Percentiles rank a stretch among this genome's conserved stretches.
phyloP scores from a whole-genome alignment of 1,284 basidiomycete species.

The Porodaedalea pini region DNA sequence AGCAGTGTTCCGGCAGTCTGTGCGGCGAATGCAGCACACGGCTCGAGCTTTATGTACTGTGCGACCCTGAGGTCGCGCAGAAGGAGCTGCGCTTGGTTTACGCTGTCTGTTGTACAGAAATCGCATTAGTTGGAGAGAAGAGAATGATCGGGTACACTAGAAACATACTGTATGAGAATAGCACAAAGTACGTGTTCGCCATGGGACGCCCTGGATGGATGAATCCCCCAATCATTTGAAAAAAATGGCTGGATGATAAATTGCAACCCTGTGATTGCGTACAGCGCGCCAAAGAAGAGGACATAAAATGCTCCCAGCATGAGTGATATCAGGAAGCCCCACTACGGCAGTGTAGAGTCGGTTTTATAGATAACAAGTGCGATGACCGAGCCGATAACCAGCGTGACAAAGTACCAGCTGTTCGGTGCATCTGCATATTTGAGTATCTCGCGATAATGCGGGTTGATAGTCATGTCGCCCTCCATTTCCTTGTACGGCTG shows the following conservation, averaged over 20 bases:
- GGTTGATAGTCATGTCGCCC: constrained; percentile 38
- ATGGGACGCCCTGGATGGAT: constrained; percentile 28
- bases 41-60: constrained; percentile 30
- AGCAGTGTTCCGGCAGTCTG: constrained; percentile 22
- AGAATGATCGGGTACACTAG: background rate
- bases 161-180: constrained; percentile 22
- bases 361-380: constrained; percentile 47
- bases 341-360: constrained; percentile 51
- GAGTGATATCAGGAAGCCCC: constrained; percentile 42
- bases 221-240: constrained; percentile 29
- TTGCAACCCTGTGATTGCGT: constrained; percentile 25
- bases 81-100: constrained; percentile 37
- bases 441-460: constrained; percentile 54
- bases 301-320: constrained; percentile 40
- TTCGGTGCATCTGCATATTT: constrained; percentile 48
- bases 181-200: constrained; percentile 26
- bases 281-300: constrained; percentile 46
- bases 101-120: constrained; percentile 33
- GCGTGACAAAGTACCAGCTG: constrained; percentile 43
- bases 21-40: constrained; percentile 31
- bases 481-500: constrained; percentile 26
- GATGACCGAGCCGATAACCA: constrained; percentile 37
- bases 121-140: background rate
- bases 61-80: constrained; percentile 43
- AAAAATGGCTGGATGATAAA: constrained; percentile 25